Conservation (phyloP, 1,284 basidiomycete genomes). For the Vanrija sp. region DNA sequence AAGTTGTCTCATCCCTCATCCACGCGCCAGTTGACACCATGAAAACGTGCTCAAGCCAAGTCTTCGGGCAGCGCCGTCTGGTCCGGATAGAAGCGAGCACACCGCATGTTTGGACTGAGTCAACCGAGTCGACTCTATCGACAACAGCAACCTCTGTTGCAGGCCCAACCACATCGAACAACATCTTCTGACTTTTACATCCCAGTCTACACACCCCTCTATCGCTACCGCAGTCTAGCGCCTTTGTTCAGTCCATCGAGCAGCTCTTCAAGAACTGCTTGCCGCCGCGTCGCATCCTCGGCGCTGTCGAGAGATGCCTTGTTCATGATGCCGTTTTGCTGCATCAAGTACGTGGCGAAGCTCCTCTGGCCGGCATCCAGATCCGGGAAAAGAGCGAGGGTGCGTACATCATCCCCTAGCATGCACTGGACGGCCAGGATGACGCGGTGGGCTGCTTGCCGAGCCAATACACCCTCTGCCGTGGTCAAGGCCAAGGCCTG, state of each 20-base stretch:
- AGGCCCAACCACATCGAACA: too few species aligned
- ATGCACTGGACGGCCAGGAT: slow-evolving; percentile 41
- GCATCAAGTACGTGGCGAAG: slow-evolving; percentile 41
- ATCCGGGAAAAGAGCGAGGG: slow-evolving; percentile 31
- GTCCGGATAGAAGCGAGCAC: too few species aligned
- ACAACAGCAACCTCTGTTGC: too few species aligned
- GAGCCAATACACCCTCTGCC: slow-evolving; percentile 19
- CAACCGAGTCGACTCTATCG: background rate
- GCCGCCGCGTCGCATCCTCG: slow-evolving; percentile 1
- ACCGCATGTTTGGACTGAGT: too few species aligned
- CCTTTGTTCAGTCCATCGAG: slow-evolving; percentile 1
- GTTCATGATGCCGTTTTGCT: slow-evolving; percentile 30
- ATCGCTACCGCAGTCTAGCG: background rate
- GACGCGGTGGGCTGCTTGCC: slow-evolving; percentile 38
- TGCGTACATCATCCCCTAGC: slow-evolving; percentile 25
- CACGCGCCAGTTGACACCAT: too few species aligned
- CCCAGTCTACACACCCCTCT: background rate
- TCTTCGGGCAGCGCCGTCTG: too few species aligned
- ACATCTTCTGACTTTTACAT: background rate
- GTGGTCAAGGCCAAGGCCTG: slow-evolving; percentile 17
- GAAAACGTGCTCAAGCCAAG: too few species aligned
- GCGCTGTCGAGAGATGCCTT: background rate
- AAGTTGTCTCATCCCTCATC: too few species aligned
- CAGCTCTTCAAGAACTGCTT: background rate
- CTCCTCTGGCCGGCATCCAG: slow-evolving; percentile 33